A percentile compares a stretch with the other conserved stretches of the same genome.
phyloP scores from a whole-genome alignment of 2,329 filamentous ascomycete species.

The Arthrobotrys iridis region DNA sequence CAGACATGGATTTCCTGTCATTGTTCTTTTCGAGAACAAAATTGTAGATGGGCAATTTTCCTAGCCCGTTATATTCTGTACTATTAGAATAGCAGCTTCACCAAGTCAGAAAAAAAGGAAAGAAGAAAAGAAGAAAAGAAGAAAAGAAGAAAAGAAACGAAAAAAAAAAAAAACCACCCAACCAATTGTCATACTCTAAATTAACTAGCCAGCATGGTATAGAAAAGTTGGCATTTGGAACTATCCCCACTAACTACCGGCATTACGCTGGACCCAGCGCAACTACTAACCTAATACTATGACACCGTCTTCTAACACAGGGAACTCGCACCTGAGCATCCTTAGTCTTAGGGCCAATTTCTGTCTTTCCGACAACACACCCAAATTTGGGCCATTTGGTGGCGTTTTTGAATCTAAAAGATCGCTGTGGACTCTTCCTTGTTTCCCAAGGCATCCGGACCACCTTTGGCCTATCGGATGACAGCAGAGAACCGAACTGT shows the following conservation, averaged over 20 bases:
- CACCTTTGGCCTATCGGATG: constrained; percentile 50
- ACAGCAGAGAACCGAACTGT: constrained; percentile 40
- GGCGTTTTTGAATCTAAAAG: constrained; percentile 35
- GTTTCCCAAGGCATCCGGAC: constrained; percentile 17
- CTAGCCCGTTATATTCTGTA: not conserved
- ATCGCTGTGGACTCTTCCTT: constrained; percentile 25
- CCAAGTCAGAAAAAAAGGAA: constrained; percentile 2
- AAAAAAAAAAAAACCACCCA: not conserved
- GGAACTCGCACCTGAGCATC: constrained; percentile 3
- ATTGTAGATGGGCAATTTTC: constrained; percentile 6
- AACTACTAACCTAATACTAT: not conserved
- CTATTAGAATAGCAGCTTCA: constrained; percentile 29
- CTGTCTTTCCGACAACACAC: constrained; percentile 36
- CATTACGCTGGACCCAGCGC: not conserved
- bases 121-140: not conserved
- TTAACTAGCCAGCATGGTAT: not conserved
- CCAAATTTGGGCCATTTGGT: constrained; percentile 40
- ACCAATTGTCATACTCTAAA: not conserved
- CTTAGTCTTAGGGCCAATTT: constrained; percentile 23
- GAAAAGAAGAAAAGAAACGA: not conserved
- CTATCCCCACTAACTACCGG: not conserved
- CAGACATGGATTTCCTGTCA: constrained; percentile 32
- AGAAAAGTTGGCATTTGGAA: not conserved
- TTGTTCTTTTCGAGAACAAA: constrained; percentile 26
- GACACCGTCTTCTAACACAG: not conserved